phyloP scores from a whole-genome alignment of 2,329 filamentous ascomycete genomes.

The Colletotrichum coccodes region DNA sequence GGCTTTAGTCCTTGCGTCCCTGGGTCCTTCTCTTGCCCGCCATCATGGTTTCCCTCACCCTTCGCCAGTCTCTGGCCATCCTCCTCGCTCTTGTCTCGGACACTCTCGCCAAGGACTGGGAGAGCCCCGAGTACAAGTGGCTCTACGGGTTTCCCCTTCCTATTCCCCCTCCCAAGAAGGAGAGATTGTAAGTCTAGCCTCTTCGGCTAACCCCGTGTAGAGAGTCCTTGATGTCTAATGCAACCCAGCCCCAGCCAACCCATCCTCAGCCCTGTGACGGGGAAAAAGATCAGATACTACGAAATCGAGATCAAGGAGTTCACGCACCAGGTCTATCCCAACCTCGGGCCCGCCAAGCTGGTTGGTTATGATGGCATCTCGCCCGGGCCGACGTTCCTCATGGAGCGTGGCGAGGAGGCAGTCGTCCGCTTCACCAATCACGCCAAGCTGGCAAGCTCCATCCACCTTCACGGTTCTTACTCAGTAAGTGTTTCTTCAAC shows the following conservation, averaged over 20 bases:
- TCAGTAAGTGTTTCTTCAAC: conserved; percentile 37
- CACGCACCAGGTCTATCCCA: conserved; percentile 38
- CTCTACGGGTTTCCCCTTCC: conserved; percentile 30
- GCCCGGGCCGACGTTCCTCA: conserved; percentile 59
- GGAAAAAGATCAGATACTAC: conserved; percentile 42
- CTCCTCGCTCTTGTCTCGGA: conserved; percentile 25
- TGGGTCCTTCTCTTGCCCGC: not conserved
- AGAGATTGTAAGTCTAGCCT: conserved; percentile 45
- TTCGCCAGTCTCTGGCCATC: conserved; percentile 29
- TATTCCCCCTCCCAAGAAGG: conserved; percentile 50
- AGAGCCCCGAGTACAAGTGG: conserved; percentile 29
- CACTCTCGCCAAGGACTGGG: conserved; percentile 30
- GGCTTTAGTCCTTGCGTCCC: conserved; percentile 1
- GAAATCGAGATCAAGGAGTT: conserved; percentile 40
- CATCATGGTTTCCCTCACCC: conserved; percentile 25
- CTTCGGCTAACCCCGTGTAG: not conserved
- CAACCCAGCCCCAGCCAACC: conserved; percentile 15
- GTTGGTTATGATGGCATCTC: conserved; percentile 59
- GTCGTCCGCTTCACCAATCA: conserved; percentile 61
- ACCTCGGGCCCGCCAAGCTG: conserved; percentile 34
- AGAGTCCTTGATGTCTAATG: not conserved
- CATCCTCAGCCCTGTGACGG: conserved; percentile 42
- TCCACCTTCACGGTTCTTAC: conserved; percentile 62
- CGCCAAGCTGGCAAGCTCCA: conserved; percentile 48
- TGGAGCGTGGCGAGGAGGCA: conserved; percentile 55